These are phyloP conservation scores for Colletotrichum scovillei DNA, from an alignment of 2,329 filamentous ascomycete genomes.

Conservation along the genomic window DNA sequence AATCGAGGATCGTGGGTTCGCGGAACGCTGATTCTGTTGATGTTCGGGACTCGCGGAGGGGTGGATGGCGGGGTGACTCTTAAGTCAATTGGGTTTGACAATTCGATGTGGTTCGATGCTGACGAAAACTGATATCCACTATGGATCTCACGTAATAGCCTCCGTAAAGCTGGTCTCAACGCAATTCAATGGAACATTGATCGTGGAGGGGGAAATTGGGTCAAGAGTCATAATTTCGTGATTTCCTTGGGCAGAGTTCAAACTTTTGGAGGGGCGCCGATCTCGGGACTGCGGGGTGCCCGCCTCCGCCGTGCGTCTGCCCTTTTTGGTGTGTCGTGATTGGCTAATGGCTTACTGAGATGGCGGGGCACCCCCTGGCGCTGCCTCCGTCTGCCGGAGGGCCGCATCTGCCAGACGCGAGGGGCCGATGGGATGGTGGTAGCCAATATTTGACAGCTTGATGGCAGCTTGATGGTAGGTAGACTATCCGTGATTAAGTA, in stretches of 20 bases:
- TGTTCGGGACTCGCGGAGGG: slow-evolving; percentile 2
- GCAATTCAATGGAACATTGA: background rate
- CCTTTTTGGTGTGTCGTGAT: background rate
- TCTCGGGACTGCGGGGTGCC: slow-evolving; percentile 33
- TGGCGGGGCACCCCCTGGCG: slow-evolving; percentile 14
- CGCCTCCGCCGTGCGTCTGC: background rate
- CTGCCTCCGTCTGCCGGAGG: slow-evolving; percentile 30
- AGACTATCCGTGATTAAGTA: background rate
- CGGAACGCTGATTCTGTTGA: background rate
- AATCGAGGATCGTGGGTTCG: background rate
- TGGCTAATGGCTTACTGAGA: slow-evolving; percentile 7
- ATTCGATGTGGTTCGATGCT: background rate
- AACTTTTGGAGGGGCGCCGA: slow-evolving; percentile 28
- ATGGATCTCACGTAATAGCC: slow-evolving; percentile 18
- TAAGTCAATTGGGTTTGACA: background rate
- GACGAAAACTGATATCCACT: background rate
- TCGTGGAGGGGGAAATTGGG: background rate
- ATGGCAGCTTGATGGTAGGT: background rate
- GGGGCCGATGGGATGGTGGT: background rate
- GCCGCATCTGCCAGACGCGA: background rate
- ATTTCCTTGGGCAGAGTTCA: background rate
- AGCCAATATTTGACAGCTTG: background rate
- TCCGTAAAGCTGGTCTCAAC: background rate
- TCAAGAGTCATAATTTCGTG: slow-evolving; percentile 11
- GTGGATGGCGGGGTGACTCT: background rate